Base-by-base conservation (phyloP, 2,329 filamentous ascomycete genomes). In the Fusarium keratoplasticum region DNA sequence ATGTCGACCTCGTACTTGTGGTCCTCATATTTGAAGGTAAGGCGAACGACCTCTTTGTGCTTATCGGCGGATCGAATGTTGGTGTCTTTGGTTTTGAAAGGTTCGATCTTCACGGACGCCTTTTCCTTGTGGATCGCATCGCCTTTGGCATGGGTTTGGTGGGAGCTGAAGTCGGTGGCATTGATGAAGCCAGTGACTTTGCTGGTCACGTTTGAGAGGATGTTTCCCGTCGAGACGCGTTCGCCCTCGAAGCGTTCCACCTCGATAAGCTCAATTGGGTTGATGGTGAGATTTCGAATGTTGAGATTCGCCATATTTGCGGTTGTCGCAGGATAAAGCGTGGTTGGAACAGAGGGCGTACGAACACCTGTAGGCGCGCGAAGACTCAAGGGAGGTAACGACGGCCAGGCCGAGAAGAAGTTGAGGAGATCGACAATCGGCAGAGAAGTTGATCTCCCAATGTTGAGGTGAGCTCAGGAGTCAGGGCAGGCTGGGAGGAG, bases 201-300 rank as follows among this genome's bases (percentile, higher is more conserved):
- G 70, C 81, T 83, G 25, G 85, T 85, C 69, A 87, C 80, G 73
- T 86, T 88, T 73, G 81, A 81, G 40, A 88, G 75, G 18, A 86
- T 81, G 71, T 88, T 81, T 66, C 82, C 82, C 33, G 82, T 81
- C 50, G 84, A 62, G 85, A 84, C 77, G 27, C 82, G 81, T 67
- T 85, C 80, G 33, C 82, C 87, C 75, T 91, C 89, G 81, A 95
- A 95, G 75, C 92, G 92, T 84, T 97, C 93, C 67, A 96, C 86
- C 69, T 80, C 87, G 81, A 91, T 92, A 77, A 98, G 88, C 75
- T 92, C 90, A 64, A 98, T 86, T n/a, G 91, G 87, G 58, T 89
- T 91, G 66, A 89, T 86, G 52, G 94, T 96, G 74, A 97, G 86
- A 82, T 98, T 98, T 78, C 95, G 94, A 78, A 98, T 90, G 6